Evolutionary conservation across 2,329 filamentous ascomycete genomes (phyloP).

Genomic region (Penicillium sp.): DNA sequence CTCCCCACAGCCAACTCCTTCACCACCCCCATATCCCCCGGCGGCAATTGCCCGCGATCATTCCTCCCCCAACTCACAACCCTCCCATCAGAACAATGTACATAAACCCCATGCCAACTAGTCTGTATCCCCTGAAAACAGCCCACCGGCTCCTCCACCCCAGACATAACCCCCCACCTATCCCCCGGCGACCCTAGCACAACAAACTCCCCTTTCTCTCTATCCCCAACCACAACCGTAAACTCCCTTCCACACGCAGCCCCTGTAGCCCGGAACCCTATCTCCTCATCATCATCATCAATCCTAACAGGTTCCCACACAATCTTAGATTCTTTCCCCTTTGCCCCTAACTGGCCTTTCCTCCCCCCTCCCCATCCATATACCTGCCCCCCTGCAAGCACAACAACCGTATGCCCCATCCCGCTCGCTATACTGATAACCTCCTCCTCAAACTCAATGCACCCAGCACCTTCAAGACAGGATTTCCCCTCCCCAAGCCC

Average conservation of each 20-base stretch:
- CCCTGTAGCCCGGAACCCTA: no score
- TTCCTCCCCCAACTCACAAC: conserved; percentile 73
- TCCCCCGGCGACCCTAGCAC: no score
- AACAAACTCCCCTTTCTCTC: no score
- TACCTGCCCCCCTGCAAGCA: conserved; percentile 65
- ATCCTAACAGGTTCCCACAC: conserved; percentile 56
- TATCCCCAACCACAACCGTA: conserved; percentile 68
- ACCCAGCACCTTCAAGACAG: no score
- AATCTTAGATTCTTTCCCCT: conserved; percentile 40
- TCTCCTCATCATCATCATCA: no score
- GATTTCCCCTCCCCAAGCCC: no score
- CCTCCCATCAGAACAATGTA: conserved; percentile 50
- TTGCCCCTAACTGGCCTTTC: conserved; percentile 75
- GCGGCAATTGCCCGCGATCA: conserved; percentile 73
- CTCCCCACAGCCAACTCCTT: conserved; percentile 82
- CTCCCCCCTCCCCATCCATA: conserved; percentile 84
- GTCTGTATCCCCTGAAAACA: conserved; percentile 36
- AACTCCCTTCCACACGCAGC: conserved; percentile 71
- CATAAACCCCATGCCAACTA: conserved; percentile 73
- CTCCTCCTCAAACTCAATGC: no score
- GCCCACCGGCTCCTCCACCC: no score
- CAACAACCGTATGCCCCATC: conserved; percentile 66
- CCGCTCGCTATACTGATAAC: conserved; percentile 60
- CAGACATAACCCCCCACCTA: conserved; percentile 52
- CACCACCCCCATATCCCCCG: conserved; percentile 52